phyloP scores from a whole-genome alignment of 2,329 filamentous ascomycete genomes.

The Orbilia quercus region DNA sequence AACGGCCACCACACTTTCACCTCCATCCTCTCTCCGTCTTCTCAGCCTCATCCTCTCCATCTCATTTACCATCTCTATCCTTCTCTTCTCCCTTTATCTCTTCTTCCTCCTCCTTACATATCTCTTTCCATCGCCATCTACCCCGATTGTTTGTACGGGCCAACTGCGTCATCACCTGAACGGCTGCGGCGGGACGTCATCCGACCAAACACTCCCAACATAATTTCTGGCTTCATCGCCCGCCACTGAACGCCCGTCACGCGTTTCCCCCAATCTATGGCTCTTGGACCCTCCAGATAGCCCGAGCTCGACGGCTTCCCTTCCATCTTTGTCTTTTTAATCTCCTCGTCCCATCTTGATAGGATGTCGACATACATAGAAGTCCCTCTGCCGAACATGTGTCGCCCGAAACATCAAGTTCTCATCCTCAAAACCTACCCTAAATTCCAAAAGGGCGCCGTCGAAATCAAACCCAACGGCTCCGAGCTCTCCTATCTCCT shows the following conservation, averaged over 20 bases:
- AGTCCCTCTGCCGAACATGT: conserved; percentile 55
- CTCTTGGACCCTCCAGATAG: conserved; percentile 29
- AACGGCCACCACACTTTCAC: conserved; percentile 39
- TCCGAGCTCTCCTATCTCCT: conserved; percentile 96
- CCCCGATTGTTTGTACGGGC: conserved; percentile 4
- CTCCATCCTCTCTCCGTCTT: conserved; percentile 23
- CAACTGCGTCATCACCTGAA: conserved; percentile 33
- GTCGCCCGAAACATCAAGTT: conserved; percentile 93
- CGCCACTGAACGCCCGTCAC: conserved; percentile 9
- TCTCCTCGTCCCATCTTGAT: conserved; percentile 5
- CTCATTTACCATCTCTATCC: background rate
- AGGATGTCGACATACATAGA: conserved; percentile 56
- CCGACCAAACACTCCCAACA: conserved; percentile 37
- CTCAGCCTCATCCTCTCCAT: conserved; percentile 3
- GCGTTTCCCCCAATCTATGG: conserved; percentile 47
- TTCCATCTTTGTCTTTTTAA: background rate
- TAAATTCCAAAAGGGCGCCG: conserved; percentile 86
- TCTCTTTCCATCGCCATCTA: conserved; percentile 14
- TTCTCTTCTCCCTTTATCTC: conserved; percentile 7
- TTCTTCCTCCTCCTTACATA: conserved; percentile 5
- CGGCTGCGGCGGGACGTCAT: conserved; percentile 54
- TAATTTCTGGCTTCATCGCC: conserved; percentile 7
- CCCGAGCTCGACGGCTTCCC: conserved; percentile 36
- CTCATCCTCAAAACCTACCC: conserved; percentile 97
- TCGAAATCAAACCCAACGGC: conserved; percentile 94